Evolutionary conservation across 768 basidiomycete species (phyloP), one percentile per base, ranked within the genome.

Genomic region (Termitomyces sp.): DNA sequence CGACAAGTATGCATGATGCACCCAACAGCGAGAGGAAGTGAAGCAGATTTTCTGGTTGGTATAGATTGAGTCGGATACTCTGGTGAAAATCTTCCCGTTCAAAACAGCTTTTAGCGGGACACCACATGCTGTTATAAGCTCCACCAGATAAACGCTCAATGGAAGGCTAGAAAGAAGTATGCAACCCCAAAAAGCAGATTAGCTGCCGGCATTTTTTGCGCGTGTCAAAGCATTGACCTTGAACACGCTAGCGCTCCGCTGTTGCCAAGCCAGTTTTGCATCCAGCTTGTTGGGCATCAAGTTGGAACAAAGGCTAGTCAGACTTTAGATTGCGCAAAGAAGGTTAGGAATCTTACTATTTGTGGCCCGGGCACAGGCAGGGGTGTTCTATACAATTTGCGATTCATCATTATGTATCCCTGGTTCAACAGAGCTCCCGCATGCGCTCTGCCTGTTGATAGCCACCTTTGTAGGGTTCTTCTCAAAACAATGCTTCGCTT

Each of bases 1-100:
- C 24, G 18, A 34, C 28, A 13, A 29, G 10, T 34, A 49, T 44
- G 42, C 7, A 28, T 41, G 22, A 67, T 75, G 20, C 63, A 85
- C 85, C 84, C 83, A 31, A 83, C 78, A 29, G 88, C 79, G 3
- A 86, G 64, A 5, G 83, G 80, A 3, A 86, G 79, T n/a, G 72
- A 67, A 1, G 74, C 68, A 55, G 82, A 81, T 22, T 75, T 72
- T 4, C 82, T 80, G 1, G 66, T 51, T 4, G 75, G 63, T 39
- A 87, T 75, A 6, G 72, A 72, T 31, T 66, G 64, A 1, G 81
- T 82, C 1, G 84, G 83, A 57, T 72, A 73, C n/a, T 79, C 77
- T 2, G 75, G 72, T n/a, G 58, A 87, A 69, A 9, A 81, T 58
- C 47, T 75, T 73, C 0, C 80, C 79, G 60, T 86, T 86, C 8